Conservation (phyloP, 345 rosid genomes). For the Noccaea bulbosa region DNA sequence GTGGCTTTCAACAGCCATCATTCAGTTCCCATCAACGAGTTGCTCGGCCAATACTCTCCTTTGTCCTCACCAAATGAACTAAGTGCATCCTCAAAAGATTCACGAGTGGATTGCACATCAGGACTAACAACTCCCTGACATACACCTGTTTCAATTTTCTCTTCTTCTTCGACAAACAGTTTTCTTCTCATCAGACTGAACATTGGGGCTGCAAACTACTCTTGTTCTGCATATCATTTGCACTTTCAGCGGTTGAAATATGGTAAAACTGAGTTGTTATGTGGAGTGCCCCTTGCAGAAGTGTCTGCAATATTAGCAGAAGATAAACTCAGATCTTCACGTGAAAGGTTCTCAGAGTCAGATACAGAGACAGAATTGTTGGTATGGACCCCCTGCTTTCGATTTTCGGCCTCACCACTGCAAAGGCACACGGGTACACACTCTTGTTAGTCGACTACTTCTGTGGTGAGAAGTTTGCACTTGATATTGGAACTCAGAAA, state of each 20-base stretch:
- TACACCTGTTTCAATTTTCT: constrained; percentile 50
- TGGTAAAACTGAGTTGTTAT: constrained; percentile 52
- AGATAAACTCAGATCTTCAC: constrained; percentile 54
- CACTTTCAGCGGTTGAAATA: constrained; percentile 75
- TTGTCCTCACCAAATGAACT: constrained; percentile 82
- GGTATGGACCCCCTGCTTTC: constrained; percentile 38
- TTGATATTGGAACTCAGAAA: not conserved
- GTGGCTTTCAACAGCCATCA: too few species aligned
- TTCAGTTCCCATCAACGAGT: too few species aligned
- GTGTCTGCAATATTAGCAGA: constrained; percentile 57
- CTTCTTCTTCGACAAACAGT: constrained; percentile 49
- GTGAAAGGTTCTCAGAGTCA: constrained; percentile 47
- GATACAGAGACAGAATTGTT: constrained; percentile 45
- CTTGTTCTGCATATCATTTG: constrained; percentile 59
- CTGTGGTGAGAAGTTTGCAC: not conserved
- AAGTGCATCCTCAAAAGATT: constrained; percentile 74
- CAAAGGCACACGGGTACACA: constrained; percentile 34
- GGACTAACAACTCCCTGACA: constrained; percentile 50
- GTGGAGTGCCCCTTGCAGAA: constrained; percentile 57
- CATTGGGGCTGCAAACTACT: constrained; percentile 61
- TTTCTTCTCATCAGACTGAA: constrained; percentile 48
- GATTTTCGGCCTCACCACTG: constrained; percentile 45
- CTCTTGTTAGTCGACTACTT: constrained; percentile 23
- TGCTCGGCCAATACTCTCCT: constrained; percentile 94
- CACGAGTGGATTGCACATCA: constrained; percentile 58